Evolutionary conservation across 176 grass and related monocot genomes (phyloP).

Genomic region (Urochloa ruziziensis): DNA sequence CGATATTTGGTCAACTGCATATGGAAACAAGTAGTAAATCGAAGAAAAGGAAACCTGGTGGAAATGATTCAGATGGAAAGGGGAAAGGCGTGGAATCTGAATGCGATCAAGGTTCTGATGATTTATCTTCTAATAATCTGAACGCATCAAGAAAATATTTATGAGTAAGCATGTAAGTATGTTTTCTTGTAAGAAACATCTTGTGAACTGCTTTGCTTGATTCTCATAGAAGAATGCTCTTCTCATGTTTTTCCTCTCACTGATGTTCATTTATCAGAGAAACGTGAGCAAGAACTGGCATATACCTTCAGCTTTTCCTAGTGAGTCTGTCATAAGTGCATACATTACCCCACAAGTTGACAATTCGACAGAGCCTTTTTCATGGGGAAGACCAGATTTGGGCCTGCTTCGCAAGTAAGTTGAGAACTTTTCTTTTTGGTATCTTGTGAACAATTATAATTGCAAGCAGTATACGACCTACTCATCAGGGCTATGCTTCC

Average conservation of each 20-base stretch:
- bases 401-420: conserved; percentile 85
- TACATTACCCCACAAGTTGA: conserved; percentile 88
- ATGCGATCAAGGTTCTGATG: conserved; percentile 40
- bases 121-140: conserved; percentile 44
- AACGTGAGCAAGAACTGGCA: conserved; percentile 99
- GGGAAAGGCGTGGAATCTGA: conserved; percentile 31
- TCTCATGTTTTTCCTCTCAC: conserved; percentile 21
- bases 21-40: conserved; percentile 42
- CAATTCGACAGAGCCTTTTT: conserved; percentile 74
- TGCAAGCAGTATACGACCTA: neutral
- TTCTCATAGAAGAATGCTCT: conserved; percentile 11
- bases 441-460: neutral
- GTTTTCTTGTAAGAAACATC: conserved; percentile 13
- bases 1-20: conserved; percentile 72
- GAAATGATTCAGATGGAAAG: conserved; percentile 42
- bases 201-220: conserved; percentile 18
- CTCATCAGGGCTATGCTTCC: neutral
- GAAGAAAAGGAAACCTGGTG: conserved; percentile 53
- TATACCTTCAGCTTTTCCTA: conserved; percentile 82
- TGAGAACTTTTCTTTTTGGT: conserved; percentile 7
- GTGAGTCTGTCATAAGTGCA: conserved; percentile 69
- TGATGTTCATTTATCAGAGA: conserved; percentile 63
- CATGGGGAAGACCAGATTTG: conserved; percentile 94
- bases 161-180: conserved; percentile 87
- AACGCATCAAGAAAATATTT: conserved; percentile 69